Conservation (phyloP, 495 filamentous ascomycete species). For the Hypoxylon intermedium region DNA sequence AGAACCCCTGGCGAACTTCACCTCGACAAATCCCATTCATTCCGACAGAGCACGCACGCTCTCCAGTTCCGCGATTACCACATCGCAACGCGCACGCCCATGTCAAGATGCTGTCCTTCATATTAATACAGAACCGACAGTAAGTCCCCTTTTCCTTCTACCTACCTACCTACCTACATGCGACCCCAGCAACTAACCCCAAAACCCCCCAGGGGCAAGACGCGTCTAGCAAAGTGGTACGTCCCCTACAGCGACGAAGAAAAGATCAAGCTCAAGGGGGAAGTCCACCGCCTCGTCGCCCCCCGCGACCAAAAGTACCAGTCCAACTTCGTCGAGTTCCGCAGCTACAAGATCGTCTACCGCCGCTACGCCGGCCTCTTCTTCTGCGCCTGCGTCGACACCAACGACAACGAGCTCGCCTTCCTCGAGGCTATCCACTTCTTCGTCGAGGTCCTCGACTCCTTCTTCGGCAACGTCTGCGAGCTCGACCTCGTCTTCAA, state of each 20-base stretch:
- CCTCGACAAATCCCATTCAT: background rate
- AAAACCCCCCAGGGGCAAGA: conserved; percentile 80
- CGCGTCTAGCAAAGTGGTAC: conserved; percentile 98
- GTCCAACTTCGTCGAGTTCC: conserved; percentile 98
- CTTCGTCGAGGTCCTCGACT: conserved; percentile 97
- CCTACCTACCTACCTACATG: background rate
- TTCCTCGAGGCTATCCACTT: conserved; percentile 99
- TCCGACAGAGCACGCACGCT: background rate
- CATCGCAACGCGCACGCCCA: conserved; percentile 10
- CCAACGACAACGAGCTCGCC: conserved; percentile 97
- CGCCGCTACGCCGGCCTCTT: conserved; percentile 96
- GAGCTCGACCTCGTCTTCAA: conserved; percentile 99
- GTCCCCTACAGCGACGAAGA: conserved; percentile 96
- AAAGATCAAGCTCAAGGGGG: conserved; percentile 94
- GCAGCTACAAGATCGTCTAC: conserved; percentile 93
- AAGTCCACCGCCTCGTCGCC: conserved; percentile 93
- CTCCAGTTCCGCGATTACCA: conserved; percentile 2
- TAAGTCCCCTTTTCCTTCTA: conserved; percentile 44
- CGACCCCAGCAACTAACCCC: background rate
- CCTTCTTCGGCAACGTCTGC: conserved; percentile 99
- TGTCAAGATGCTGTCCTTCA: conserved; percentile 80
- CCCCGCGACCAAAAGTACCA: conserved; percentile 99
- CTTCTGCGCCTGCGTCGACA: conserved; percentile 98
- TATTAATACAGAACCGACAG: conserved; percentile 97
- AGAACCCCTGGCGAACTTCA: conserved; percentile 16